Conservation (phyloP, 352 stramenopile genomes). For the Pythium volutum region DNA sequence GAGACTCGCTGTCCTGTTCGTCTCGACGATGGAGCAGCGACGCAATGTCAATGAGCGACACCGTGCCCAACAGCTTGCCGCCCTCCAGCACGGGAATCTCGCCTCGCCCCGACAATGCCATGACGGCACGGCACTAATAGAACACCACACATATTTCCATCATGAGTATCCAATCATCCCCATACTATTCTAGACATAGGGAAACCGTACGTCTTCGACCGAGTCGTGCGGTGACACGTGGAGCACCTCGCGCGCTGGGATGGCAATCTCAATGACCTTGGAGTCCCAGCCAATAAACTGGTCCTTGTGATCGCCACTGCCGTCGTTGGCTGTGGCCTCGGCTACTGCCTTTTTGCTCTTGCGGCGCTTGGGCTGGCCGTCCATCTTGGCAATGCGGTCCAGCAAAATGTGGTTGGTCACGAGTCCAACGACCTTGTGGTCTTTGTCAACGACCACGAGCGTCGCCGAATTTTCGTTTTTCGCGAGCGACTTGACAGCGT, state of each 20-base stretch:
- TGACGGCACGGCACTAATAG: constrained; percentile 80
- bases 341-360: constrained; percentile 3
- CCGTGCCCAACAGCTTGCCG: constrained; percentile 65
- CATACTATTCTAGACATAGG: neutral
- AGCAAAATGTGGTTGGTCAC: constrained; percentile 76
- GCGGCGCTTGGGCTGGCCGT: neutral
- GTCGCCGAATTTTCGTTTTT: constrained; percentile 76
- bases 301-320: neutral
- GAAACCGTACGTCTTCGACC: constrained; percentile 54
- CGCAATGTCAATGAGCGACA: constrained; percentile 79
- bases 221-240: constrained; percentile 74
- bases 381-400: constrained; percentile 54
- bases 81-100: constrained; percentile 69
- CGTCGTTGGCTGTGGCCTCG: neutral
- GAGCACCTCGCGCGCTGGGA: constrained; percentile 69
- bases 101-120: constrained; percentile 65
- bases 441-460: constrained; percentile 67
- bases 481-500: constrained; percentile 60
- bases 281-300: constrained; percentile 44
- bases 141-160: constrained; percentile 1
- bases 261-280: constrained; percentile 62
- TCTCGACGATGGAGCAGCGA: constrained; percentile 68
- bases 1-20: constrained; percentile 41
- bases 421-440: constrained; percentile 71
- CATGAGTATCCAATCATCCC: neutral